A percentile compares a stretch with the other conserved stretches of the same genome.
Conservation (phyloP, 768 basidiomycete species). For the Lentinula detonsa region DNA sequence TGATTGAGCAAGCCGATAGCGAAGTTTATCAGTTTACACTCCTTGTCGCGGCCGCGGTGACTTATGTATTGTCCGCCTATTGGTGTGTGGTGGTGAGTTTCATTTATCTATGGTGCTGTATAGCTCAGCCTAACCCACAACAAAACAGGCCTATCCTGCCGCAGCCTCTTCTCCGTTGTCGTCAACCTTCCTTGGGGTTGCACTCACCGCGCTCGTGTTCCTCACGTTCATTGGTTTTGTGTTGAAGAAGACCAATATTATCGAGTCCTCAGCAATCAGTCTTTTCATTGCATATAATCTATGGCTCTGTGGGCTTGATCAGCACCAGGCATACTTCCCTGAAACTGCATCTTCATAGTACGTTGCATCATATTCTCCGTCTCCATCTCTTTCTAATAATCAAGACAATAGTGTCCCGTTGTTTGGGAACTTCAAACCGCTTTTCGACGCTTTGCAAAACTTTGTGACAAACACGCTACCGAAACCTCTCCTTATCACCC, state of each 20-base stretch:
- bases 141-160: constrained; percentile 65
- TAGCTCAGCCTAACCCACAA: constrained; percentile 11
- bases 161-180: constrained; percentile 82
- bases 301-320: constrained; percentile 83
- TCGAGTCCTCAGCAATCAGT: constrained; percentile 85
- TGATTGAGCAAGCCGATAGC: constrained; percentile 61
- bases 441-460: constrained; percentile 72
- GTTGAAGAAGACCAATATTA: constrained; percentile 82
- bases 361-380: constrained; percentile 18
- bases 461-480: constrained; percentile 84
- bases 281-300: constrained; percentile 88
- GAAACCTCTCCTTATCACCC: constrained; percentile 74
- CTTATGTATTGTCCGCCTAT: constrained; percentile 79
- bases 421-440: constrained; percentile 73
- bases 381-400: constrained; percentile 5
- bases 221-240: constrained; percentile 89
- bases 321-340: constrained; percentile 49
- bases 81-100: constrained; percentile 76
- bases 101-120: not conserved
- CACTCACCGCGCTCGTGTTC: constrained; percentile 84
- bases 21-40: constrained; percentile 75
- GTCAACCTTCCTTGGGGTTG: constrained; percentile 83
- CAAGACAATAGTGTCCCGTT: constrained; percentile 55
- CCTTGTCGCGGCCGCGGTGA: constrained; percentile 69
- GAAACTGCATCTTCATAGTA: constrained; percentile 77